phyloP scores from a whole-genome alignment of 345 rosid genomes.

The Corymbia maculata region DNA sequence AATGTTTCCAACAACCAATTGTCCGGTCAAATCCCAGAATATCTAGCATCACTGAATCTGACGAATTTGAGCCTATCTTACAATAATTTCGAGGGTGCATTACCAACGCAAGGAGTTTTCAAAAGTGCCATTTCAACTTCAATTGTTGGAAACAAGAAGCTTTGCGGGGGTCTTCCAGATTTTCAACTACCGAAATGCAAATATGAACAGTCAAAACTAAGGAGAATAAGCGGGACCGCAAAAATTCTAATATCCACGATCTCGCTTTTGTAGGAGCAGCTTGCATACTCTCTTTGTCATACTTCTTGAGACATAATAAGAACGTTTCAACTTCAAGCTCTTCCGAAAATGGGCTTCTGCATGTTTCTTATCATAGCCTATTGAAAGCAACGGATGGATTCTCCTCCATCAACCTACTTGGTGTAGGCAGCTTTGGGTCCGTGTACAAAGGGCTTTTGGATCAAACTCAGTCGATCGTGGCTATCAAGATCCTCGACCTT shows the following conservation, averaged over 20 bases:
- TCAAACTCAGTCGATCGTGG: background rate
- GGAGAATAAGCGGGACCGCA: fast-evolving
- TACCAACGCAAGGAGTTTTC: background rate
- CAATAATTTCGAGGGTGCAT: background rate
- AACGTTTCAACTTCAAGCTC: background rate
- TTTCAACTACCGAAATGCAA: background rate
- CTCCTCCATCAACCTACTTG: background rate
- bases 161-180: background rate
- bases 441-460: background rate
- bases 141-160: background rate
- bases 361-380: background rate
- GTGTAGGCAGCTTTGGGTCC: background rate
- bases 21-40: background rate
- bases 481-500: background rate
- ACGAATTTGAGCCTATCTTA: background rate
- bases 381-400: background rate
- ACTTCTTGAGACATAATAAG: background rate
- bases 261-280: background rate
- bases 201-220: background rate
- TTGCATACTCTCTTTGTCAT: background rate
- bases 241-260: fast-evolving
- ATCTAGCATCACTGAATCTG: background rate
- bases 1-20: background rate
- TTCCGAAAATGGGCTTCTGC: background rate
- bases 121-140: background rate